A percentile compares a stretch with the other conserved stretches of the same genome.
These are phyloP conservation scores for Keithomyces neogunnii DNA, from an alignment of 2,329 filamentous ascomycete species.

Conservation along the genomic window DNA sequence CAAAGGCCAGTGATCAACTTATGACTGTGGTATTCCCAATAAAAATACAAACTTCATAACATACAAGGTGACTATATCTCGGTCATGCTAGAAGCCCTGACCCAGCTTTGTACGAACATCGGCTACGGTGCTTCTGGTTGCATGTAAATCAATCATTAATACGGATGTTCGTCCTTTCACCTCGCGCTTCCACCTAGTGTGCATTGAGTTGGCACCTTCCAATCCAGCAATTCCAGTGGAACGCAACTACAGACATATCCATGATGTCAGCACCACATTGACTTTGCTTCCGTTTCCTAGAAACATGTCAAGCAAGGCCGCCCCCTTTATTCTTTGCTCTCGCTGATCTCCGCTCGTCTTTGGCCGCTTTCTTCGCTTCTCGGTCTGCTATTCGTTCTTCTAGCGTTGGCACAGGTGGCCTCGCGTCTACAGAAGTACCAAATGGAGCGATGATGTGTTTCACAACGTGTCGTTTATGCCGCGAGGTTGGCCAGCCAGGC, in stretches of 20 bases:
- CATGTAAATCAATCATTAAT: neutral
- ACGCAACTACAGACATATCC: too few species aligned
- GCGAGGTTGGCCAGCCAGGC: slow-evolving; percentile 56
- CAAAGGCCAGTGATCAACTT: neutral
- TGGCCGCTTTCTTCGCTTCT: slow-evolving; percentile 45
- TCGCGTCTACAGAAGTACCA: slow-evolving; percentile 52
- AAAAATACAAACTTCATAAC: neutral
- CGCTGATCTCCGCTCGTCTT: slow-evolving; percentile 43
- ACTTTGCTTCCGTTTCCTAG: too few species aligned
- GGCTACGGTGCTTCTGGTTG: neutral
- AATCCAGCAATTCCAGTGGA: too few species aligned
- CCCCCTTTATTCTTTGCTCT: slow-evolving; percentile 17
- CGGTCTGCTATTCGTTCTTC: slow-evolving; percentile 51
- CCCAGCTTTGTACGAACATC: neutral
- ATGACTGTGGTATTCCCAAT: neutral
- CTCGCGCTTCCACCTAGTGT: too few species aligned
- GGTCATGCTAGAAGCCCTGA: neutral
- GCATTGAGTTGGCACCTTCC: too few species aligned
- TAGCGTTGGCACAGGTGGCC: slow-evolving; percentile 56
- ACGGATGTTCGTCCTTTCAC: too few species aligned
- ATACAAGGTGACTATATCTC: neutral
- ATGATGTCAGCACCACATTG: too few species aligned
- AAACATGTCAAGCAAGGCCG: neutral
- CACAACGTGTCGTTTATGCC: slow-evolving; percentile 65
- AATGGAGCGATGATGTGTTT: slow-evolving; percentile 64